Evolutionary conservation across 768 basidiomycete species (phyloP).

Genomic region (Crucibulum laeve): DNA sequence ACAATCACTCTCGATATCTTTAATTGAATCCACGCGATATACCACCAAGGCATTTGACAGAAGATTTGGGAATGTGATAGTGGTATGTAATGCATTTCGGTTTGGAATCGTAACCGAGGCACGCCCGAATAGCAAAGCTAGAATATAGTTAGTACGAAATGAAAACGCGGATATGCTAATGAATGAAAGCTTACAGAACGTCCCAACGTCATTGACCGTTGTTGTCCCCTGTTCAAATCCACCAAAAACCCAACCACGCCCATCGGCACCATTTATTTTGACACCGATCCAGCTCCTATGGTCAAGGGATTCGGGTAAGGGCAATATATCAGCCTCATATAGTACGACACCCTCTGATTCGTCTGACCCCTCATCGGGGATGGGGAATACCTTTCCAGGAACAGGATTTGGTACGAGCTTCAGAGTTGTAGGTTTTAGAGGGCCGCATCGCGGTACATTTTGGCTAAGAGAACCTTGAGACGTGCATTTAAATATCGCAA

Average conservation of each 20-base stretch:
- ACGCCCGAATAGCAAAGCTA: constrained; percentile 37
- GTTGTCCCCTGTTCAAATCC: constrained; percentile 36
- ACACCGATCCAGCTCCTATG: constrained; percentile 46
- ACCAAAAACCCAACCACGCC: constrained; percentile 59
- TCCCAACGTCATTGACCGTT: constrained; percentile 26
- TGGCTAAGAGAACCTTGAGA: constrained; percentile 14
- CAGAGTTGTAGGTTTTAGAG: constrained; percentile 40
- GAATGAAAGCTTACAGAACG: constrained; percentile 38
- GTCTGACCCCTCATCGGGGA: constrained; percentile 63
- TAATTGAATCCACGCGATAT: constrained; percentile 47
- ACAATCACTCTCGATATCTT: constrained; percentile 19
- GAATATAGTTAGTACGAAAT: constrained; percentile 8
- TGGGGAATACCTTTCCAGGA: constrained; percentile 52
- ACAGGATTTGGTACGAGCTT: constrained; percentile 63
- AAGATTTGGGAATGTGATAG: constrained; percentile 50
- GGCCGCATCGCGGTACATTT: constrained; percentile 25
- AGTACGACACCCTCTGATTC: constrained; percentile 73
- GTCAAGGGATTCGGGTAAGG: constrained; percentile 6
- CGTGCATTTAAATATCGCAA: constrained; percentile 44
- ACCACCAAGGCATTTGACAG: constrained; percentile 60
- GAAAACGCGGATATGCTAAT: constrained; percentile 1
- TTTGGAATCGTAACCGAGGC: constrained; percentile 28
- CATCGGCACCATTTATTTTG: constrained; percentile 42
- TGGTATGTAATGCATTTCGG: constrained; percentile 30
- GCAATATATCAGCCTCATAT: constrained; percentile 46